Evolutionary conservation across 352 stramenopile species (phyloP).

Genomic region (Thalassiosira ordinaria): DNA sequence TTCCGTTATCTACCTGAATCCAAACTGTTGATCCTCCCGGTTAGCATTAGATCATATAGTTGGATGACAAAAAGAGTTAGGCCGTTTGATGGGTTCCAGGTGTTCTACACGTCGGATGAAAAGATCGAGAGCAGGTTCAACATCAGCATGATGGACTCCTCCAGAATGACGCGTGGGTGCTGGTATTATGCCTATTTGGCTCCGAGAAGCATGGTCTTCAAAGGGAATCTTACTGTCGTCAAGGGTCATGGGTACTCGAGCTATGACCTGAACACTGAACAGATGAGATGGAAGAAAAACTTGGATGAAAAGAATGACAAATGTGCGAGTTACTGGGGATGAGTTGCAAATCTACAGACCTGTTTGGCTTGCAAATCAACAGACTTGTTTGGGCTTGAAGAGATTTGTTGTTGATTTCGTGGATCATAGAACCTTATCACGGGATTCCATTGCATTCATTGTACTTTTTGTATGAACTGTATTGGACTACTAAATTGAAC

Average conservation of each 20-base stretch:
- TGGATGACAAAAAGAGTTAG: not conserved
- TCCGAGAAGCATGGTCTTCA: conserved; percentile 11
- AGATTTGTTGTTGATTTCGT: no score
- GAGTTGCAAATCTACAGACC: no score
- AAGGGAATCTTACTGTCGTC: conserved; percentile 16
- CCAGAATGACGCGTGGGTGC: conserved; percentile 8
- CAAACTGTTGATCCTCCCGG: conserved; percentile 27
- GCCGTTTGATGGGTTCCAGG: conserved; percentile 26
- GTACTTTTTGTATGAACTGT: no score
- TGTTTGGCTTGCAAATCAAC: no score
- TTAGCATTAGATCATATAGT: conserved; percentile 3
- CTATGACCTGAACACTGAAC: conserved; percentile 13
- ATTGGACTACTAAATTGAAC: no score
- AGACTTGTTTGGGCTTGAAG: no score
- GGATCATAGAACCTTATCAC: no score
- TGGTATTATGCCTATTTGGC: conserved; percentile 28
- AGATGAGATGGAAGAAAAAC: conserved; percentile 18
- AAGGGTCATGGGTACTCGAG: conserved; percentile 21
- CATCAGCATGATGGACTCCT: conserved; percentile 9
- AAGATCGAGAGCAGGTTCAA: conserved; percentile 12
- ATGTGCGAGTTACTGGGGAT: conserved; percentile 19
- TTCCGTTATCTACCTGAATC: conserved; percentile 20
- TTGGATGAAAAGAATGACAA: not conserved
- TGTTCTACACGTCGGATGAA: conserved; percentile 18
- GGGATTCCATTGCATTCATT: no score